These are phyloP conservation scores for Carex myosuroides DNA, from an alignment of 176 grass and related monocot genomes.

Conservation along the genomic window DNA sequence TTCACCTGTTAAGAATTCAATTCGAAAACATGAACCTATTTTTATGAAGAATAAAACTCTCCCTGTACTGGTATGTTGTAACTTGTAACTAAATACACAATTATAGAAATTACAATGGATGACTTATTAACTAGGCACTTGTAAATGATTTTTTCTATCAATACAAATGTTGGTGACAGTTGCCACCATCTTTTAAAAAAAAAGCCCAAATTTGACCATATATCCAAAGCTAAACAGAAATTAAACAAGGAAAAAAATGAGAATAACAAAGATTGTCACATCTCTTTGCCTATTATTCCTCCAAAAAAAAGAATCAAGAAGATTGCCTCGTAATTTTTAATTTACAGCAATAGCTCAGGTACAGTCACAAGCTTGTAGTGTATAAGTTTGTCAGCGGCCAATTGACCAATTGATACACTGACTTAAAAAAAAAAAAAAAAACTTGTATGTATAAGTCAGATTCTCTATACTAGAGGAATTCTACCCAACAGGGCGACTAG, in stretches of 20 bases:
- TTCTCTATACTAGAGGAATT: no score
- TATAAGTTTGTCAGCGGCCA: no score
- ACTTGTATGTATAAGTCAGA: no score
- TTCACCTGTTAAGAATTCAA: slow-evolving; percentile 41
- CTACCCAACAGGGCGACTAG: not conserved
- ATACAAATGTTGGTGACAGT: no score
- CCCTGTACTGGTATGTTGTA: not conserved
- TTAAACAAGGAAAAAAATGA: not conserved
- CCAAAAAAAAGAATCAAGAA: not conserved
- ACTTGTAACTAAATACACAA: not conserved
- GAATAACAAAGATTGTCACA: not conserved
- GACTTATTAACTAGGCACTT: no score
- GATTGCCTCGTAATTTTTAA: not conserved
- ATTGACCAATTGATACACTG: no score
- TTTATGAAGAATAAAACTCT: not conserved
- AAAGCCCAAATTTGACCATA: not conserved
- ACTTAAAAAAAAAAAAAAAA: no score
- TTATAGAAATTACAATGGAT: not conserved
- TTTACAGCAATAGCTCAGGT: not conserved
- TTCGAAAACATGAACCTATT: not conserved
- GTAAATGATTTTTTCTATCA: no score
- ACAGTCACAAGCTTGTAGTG: not conserved
- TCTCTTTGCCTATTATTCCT: not conserved
- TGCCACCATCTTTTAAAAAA: no score
- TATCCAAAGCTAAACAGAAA: not conserved